Evolutionary conservation across 108 stramenopile genomes (phyloP), one percentile per base, ranked within the genome.

Genomic region (Pseudonitzschia multiseries): DNA sequence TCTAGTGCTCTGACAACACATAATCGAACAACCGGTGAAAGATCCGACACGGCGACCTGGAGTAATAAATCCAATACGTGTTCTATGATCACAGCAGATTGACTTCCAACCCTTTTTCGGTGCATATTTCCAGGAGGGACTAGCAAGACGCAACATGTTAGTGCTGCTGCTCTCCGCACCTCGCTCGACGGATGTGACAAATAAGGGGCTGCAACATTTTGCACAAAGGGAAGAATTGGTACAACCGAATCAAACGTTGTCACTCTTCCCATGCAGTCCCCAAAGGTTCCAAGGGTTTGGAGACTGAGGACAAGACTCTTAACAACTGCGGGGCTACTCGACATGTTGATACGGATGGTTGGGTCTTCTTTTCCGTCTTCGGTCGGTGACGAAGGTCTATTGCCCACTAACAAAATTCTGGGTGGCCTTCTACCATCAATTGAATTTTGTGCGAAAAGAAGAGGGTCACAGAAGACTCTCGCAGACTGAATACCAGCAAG

Each of bases 1-100:
- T 95, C 92, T 8, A 98, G 79, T 31, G 89, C 90, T 18, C 81
- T 73, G 36, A 98, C 87, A 29, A 97, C 88, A 53, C 90, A 87
- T 18, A 89, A 76, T 21, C 98, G 91, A n/a, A 98, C 89, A 36
- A 76, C 79, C 1, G 91, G 83, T 8, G 92, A 89, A 8, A 79
- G 75, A 85, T 99, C 98, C 15, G 94, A 89, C 6, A 97, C 84
- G 13, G 89, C 86, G 3, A 96, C 88, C 63, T 79, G 73, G 18
- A 97, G 73, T 22, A 98, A 79, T 12, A 81, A 81, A n/a, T 76
- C 77, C 20, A 98, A 79, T 17, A 94, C 87, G 53, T 92, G 90
- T 75, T 97, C 96, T 42, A 95, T 81, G 61, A 94, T 86, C 14
- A 65, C 68, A 21, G 74, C 92, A 48, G 92, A 86, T 36, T 80